Percentiles rank a stretch among this genome's conserved stretches.
phyloP scores from a whole-genome alignment of 2,329 filamentous ascomycete genomes.

The Cephalotrichum gorgonifer region DNA sequence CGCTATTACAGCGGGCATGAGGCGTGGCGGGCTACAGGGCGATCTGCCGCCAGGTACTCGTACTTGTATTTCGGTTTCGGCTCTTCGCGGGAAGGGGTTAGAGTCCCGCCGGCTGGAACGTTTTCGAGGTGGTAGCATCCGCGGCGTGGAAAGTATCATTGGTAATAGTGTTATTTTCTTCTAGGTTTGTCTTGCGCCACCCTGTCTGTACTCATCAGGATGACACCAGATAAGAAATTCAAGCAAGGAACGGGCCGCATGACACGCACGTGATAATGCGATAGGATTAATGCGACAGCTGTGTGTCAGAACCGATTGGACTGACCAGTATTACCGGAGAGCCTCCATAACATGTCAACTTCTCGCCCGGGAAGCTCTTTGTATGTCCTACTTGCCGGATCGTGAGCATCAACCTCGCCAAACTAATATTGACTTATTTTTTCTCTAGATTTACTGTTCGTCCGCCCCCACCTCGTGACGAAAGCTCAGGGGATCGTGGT shows the following conservation, averaged over 20 bases:
- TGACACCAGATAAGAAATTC: too few species aligned
- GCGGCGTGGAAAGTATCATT: not conserved
- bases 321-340: not conserved
- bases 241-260: not conserved
- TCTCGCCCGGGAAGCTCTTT: too few species aligned
- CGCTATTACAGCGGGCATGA: constrained; percentile 1
- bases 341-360: too few species aligned
- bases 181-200: too few species aligned
- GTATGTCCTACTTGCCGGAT: too few species aligned
- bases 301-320: not conserved
- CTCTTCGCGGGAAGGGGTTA: not conserved
- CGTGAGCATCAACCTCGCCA: too few species aligned
- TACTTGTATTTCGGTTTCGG: too few species aligned
- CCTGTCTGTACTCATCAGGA: not conserved
- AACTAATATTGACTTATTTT: too few species aligned
- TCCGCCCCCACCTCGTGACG: too few species aligned
- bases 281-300: too few species aligned
- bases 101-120: constrained; percentile 1
- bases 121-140: not conserved
- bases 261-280: not conserved
- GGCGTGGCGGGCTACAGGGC: not conserved
- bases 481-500: too few species aligned
- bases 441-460: too few species aligned
- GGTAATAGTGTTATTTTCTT: not conserved
- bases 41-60: not conserved